These are phyloP conservation scores for Pharus latifolius DNA, from an alignment of 176 grass and related monocot species.

Conservation along the genomic window DNA sequence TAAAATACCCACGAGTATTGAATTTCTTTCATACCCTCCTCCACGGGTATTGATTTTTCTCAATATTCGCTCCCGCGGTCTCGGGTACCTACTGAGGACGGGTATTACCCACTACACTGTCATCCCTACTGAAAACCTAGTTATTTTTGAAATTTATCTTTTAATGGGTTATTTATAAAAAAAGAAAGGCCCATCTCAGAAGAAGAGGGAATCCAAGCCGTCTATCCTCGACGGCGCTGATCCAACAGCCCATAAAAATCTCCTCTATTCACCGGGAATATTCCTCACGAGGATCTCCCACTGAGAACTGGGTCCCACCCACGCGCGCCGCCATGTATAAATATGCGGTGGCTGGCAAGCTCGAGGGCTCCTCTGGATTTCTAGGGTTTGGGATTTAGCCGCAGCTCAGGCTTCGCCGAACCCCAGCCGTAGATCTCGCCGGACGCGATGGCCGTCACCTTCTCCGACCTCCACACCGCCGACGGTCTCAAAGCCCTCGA, in stretches of 20 bases:
- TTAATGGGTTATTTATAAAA: too few species aligned
- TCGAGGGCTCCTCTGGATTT: not conserved
- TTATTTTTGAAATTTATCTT: too few species aligned
- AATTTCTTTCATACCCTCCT: too few species aligned
- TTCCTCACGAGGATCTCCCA: constrained; percentile 24
- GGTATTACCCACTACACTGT: too few species aligned
- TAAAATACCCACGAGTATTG: too few species aligned
- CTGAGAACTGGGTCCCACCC: not conserved
- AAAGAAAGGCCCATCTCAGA: not conserved
- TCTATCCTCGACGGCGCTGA: not conserved
- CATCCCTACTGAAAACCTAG: too few species aligned
- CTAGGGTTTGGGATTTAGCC: constrained; percentile 47
- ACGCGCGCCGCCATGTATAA: not conserved
- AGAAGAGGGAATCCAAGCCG: not conserved
- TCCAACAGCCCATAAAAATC: not conserved
- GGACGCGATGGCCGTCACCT: constrained; percentile 61
- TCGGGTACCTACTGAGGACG: too few species aligned
- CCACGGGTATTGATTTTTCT: too few species aligned
- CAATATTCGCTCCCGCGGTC: too few species aligned
- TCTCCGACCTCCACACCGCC: constrained; percentile 68
- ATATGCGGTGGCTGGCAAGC: not conserved
- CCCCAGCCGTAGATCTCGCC: not conserved
- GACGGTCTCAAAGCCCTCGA: constrained; percentile 68
- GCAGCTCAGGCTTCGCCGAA: not conserved
- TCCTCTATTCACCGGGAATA: constrained; percentile 32